A percentile compares a stretch with the other conserved stretches of the same genome.
phyloP scores from a whole-genome alignment of 2,329 filamentous ascomycete genomes.

The Colletotrichum echinochloae region DNA sequence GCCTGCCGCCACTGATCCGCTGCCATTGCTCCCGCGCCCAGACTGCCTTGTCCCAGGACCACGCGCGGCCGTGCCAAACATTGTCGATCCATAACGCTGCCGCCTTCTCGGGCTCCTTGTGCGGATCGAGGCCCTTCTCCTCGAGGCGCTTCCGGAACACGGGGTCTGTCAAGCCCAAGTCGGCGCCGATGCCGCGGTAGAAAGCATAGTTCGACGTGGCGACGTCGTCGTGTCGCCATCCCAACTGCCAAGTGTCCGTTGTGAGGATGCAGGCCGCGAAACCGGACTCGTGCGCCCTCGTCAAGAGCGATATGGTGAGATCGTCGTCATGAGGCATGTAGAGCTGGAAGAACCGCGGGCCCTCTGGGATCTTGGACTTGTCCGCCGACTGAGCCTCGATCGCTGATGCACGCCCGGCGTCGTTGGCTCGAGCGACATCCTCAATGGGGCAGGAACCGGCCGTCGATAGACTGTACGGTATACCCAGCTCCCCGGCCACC shows the following conservation, averaged over 20 bases:
- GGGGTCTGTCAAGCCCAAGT: conserved; percentile 69
- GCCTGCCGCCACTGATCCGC: conserved; percentile 67
- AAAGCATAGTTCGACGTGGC: conserved; percentile 71
- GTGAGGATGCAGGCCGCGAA: conserved; percentile 71
- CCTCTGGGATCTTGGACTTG: conserved; percentile 37
- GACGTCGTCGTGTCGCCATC: conserved; percentile 70
- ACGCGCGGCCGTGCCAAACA: conserved; percentile 72
- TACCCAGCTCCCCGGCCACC: conserved; percentile 68
- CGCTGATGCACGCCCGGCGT: conserved; percentile 42
- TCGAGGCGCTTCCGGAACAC: conserved; percentile 67
- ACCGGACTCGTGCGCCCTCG: conserved; percentile 64
- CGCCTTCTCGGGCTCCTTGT: conserved; percentile 58
- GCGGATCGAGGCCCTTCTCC: conserved; percentile 63
- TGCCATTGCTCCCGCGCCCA: conserved; percentile 73
- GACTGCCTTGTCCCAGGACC: conserved; percentile 72
- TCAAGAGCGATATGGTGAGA: conserved; percentile 66
- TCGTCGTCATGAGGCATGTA: conserved; percentile 74
- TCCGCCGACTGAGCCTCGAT: conserved; percentile 10
- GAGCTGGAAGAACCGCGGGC: conserved; percentile 70
- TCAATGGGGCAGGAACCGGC: conserved; percentile 69
- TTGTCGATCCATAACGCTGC: conserved; percentile 72
- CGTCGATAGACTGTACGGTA: conserved; percentile 71
- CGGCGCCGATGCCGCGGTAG: conserved; percentile 69
- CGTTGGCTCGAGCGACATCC: conserved; percentile 67
- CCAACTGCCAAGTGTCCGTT: conserved; percentile 73